phyloP scores from a whole-genome alignment of 306 rosid genomes.

The Begonia fuchsioides region DNA sequence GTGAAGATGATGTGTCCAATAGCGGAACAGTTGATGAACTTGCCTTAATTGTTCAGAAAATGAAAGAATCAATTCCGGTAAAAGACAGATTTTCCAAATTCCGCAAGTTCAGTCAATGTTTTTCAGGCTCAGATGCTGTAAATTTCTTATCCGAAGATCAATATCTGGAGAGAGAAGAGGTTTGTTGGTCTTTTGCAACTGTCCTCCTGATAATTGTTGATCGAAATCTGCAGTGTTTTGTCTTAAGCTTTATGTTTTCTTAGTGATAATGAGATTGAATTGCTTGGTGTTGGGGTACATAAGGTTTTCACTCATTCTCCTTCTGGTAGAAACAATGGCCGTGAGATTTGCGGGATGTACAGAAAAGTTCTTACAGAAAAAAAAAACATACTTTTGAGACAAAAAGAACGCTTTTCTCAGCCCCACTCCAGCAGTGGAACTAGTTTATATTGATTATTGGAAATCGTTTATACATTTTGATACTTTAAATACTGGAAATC shows the following conservation, averaged over 20 bases:
- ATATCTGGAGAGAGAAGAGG: constrained; percentile 85
- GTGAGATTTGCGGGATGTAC: too few relatives aligned
- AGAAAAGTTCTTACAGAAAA: too few relatives aligned
- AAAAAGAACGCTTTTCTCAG: too few relatives aligned
- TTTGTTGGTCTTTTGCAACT: constrained; percentile 17
- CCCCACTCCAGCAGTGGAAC: not conserved
- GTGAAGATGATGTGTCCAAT: constrained; percentile 64
- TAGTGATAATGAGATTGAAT: too few relatives aligned
- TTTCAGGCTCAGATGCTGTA: constrained; percentile 70
- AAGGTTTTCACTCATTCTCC: too few relatives aligned
- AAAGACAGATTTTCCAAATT: constrained; percentile 68
- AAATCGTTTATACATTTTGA: not conserved
- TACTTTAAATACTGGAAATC: too few relatives aligned
- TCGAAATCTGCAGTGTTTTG: too few relatives aligned
- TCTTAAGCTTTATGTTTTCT: too few relatives aligned
- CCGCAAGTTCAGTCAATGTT: constrained; percentile 63
- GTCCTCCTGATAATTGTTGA: too few relatives aligned
- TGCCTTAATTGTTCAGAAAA: constrained; percentile 54
- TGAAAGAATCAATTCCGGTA: constrained; percentile 62
- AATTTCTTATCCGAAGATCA: constrained; percentile 90
- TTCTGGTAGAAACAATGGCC: too few relatives aligned
- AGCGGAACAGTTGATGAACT: constrained; percentile 59
- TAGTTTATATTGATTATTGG: constrained; percentile 1
- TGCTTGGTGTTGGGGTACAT: too few relatives aligned
- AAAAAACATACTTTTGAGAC: too few relatives aligned